Percentiles rank a stretch among this genome's conserved stretches.
Conservation (phyloP, 2,329 filamentous ascomycete species). For the Thelonectria discophora region DNA sequence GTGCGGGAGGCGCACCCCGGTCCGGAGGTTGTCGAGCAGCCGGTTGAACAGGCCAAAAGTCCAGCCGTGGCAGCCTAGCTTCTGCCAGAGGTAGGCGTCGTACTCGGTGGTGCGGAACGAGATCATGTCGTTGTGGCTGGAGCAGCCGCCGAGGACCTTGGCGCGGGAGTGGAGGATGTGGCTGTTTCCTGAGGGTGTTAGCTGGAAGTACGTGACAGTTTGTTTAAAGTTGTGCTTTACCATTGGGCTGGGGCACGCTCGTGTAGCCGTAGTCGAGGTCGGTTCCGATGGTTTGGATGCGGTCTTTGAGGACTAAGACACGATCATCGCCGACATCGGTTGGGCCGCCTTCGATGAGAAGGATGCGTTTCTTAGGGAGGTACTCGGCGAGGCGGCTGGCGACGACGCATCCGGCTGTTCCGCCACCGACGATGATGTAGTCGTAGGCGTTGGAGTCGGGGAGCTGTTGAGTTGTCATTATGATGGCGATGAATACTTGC, state of each 20-base stretch:
- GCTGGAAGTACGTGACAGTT: neutral
- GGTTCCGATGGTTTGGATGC: slow-evolving; percentile 84
- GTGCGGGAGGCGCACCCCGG: slow-evolving; percentile 79
- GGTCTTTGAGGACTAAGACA: slow-evolving; percentile 86
- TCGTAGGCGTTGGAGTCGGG: slow-evolving; percentile 74
- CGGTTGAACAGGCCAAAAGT: slow-evolving; percentile 85
- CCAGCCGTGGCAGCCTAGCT: slow-evolving; percentile 84
- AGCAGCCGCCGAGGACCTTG: slow-evolving; percentile 92
- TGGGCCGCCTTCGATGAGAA: slow-evolving; percentile 88
- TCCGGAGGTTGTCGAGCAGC: slow-evolving; percentile 82
- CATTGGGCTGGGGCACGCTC: slow-evolving; percentile 88
- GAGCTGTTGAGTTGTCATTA: slow-evolving; percentile 75
- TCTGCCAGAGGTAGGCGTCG: slow-evolving; percentile 85
- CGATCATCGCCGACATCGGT: slow-evolving; percentile 90
- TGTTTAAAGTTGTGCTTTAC: neutral
- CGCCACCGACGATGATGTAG: slow-evolving; percentile 86
- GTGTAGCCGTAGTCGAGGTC: slow-evolving; percentile 92
- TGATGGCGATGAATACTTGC: no score
- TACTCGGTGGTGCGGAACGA: slow-evolving; percentile 92
- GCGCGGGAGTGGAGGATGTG: slow-evolving; percentile 91
- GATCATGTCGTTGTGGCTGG: slow-evolving; percentile 92
- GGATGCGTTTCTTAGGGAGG: slow-evolving; percentile 80
- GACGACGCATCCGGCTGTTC: slow-evolving; percentile 86
- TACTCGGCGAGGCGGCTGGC: slow-evolving; percentile 83
- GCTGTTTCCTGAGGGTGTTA: slow-evolving; percentile 71